These are phyloP conservation scores for Candida bentonensis DNA, from an alignment of 805 yeast species.

Conservation along the genomic window DNA sequence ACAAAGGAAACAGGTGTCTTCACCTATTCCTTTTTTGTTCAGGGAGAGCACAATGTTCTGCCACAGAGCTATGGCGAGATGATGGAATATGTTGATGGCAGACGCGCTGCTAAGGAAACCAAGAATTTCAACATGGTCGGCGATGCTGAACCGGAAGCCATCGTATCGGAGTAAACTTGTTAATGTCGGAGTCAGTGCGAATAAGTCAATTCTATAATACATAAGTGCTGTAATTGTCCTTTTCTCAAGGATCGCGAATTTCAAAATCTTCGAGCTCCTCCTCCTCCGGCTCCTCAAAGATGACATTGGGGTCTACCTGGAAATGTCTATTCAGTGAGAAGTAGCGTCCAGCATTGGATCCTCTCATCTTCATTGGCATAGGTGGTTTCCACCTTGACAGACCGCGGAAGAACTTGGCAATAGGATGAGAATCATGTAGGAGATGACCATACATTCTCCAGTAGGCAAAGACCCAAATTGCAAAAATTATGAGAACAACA, in stretches of 20 bases:
- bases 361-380: background rate
- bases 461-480: conserved; percentile 10
- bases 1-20: conserved; percentile 72
- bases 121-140: conserved; percentile 46
- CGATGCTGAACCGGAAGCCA: conserved; percentile 15
- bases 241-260: conserved; percentile 1
- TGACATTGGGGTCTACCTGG: conserved; percentile 9
- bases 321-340: background rate
- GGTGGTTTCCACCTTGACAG: conserved; percentile 4
- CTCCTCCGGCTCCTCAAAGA: conserved; percentile 15
- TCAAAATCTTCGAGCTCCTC: conserved; percentile 10
- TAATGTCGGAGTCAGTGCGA: too few species aligned
- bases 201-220: background rate
- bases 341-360: background rate
- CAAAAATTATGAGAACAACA: conserved; percentile 17
- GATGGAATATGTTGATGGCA: conserved; percentile 82
- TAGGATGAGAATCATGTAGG: conserved; percentile 1
- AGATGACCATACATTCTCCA: conserved; percentile 10
- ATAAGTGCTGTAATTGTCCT: background rate
- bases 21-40: conserved; percentile 74
- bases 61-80: conserved; percentile 85
- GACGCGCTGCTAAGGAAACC: conserved; percentile 78
- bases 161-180: conserved; percentile 13
- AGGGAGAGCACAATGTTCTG: conserved; percentile 45
- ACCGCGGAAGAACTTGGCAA: conserved; percentile 4